Percentiles rank a stretch among this genome's conserved stretches.
phyloP scores from a whole-genome alignment of 2,329 filamentous ascomycete species.

The Teratosphaeria nubilosa region DNA sequence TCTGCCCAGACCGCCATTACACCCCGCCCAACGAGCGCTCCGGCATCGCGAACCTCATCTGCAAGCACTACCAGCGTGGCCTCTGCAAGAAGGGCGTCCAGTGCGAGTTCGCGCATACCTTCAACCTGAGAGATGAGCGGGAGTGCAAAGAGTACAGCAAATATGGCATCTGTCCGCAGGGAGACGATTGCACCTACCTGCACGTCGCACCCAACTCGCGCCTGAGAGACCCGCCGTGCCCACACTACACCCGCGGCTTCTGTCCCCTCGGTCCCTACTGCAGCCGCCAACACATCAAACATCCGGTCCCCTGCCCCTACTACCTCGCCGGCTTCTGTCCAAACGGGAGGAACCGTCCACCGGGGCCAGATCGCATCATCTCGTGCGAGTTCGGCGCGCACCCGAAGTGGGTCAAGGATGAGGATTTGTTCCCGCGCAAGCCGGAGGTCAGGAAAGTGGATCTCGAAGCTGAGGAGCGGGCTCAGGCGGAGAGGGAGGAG shows the following conservation, averaged over 20 bases:
- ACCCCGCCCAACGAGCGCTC: slow-evolving; percentile 35
- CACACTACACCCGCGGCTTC: slow-evolving; percentile 81
- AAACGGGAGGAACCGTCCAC: slow-evolving; percentile 45
- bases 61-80: slow-evolving; percentile 96
- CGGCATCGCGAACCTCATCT: slow-evolving; percentile 55
- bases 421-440: slow-evolving; percentile 47
- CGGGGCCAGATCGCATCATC: slow-evolving; percentile 26
- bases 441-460: slow-evolving; percentile 56
- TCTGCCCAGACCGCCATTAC: slow-evolving; percentile 76
- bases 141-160: slow-evolving; percentile 95
- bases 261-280: slow-evolving; percentile 83
- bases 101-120: slow-evolving; percentile 98
- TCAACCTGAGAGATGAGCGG: slow-evolving; percentile 95
- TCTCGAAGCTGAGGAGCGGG: slow-evolving; percentile 55
- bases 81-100: slow-evolving; percentile 95
- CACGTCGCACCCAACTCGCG: slow-evolving; percentile 56
- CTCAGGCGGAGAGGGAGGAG: slow-evolving; percentile 48
- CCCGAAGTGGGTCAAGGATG: slow-evolving; percentile 61
- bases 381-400: slow-evolving; percentile 73
- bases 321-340: slow-evolving; percentile 95
- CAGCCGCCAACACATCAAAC: slow-evolving; percentile 77
- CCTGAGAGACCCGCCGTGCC: slow-evolving; percentile 57
- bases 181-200: slow-evolving; percentile 65
- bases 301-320: slow-evolving; percentile 62
- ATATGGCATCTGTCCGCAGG: slow-evolving; percentile 91